A percentile compares a stretch with the other conserved stretches of the same genome.
Conservation (phyloP, 2,329 filamentous ascomycete genomes). For the Trichophyton mentagrophytes region DNA sequence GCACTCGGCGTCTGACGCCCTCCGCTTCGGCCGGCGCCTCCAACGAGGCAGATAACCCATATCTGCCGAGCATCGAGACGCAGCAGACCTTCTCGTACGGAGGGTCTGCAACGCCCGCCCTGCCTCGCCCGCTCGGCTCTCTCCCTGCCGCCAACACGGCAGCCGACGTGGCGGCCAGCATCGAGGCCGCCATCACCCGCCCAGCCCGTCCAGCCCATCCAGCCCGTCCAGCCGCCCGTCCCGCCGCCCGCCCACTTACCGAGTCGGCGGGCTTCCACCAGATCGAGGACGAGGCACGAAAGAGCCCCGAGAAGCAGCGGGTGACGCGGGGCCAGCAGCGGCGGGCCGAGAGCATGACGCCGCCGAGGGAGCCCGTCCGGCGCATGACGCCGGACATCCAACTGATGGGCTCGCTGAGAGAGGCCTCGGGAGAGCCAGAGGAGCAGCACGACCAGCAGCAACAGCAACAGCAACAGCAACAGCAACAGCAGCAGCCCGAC, state of each 20-base stretch:
- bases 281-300: conserved; percentile 12
- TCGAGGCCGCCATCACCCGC: conserved; percentile 20
- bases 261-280: conserved; percentile 16
- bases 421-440: conserved; percentile 13
- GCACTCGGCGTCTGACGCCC: not conserved
- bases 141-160: conserved; percentile 21
- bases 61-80: conserved; percentile 27
- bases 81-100: conserved; percentile 31
- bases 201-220: too few species aligned
- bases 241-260: conserved; percentile 13
- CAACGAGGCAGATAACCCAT: conserved; percentile 17
- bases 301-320: conserved; percentile 6
- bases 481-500: not conserved
- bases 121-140: conserved; percentile 25
- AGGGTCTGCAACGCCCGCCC: conserved; percentile 23
- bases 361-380: not conserved
- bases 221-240: too few species aligned
- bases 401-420: conserved; percentile 15
- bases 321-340: conserved; percentile 7
- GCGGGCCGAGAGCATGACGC: not conserved
- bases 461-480: too few species aligned
- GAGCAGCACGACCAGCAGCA: not conserved
- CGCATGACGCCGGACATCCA: conserved; percentile 15
- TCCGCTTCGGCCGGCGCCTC: not conserved
- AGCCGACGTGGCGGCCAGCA: conserved; percentile 22